Evolutionary conservation across 768 basidiomycete genomes (phyloP), one percentile per base, ranked within the genome.

Genomic region (Amanita exitialis): DNA sequence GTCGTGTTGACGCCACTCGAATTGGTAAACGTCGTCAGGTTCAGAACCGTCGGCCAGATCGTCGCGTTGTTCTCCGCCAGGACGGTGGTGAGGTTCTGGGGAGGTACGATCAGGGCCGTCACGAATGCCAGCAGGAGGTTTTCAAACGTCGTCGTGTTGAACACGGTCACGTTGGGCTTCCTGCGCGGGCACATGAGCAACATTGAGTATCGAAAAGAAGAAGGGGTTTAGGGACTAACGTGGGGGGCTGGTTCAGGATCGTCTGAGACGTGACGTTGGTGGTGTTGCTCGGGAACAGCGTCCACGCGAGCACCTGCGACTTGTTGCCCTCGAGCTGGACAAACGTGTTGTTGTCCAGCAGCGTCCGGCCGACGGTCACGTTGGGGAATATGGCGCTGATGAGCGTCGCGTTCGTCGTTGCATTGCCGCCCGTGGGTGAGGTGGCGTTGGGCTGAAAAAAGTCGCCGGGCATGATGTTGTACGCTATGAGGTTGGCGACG

Each of bases 351-450:
- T 75, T 70, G 38, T 74, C 75, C 38, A 86, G 70, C n/a, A 82
- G 65, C 0, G 85, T 82, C 36, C 81, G 75, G 1, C 80, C 82
- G 49, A 89, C 64, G 0, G 83, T 85, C 55, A 73, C 69, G 56
- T 76, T 78, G 1, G 84, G 82, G 51, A 66, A 75, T 13, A 64
- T 61, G 9, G 66, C 64, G n/a, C 72, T 67, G 8, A 65, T 53
- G 4, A 72, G 67, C 38, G 66, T 52, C 1, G 58, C 53, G n/a
- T 53, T 47, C 1, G 46, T 47, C 9, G 51, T 44, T 13, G 23
- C 51, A 7, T 52, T 52, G 8, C 44, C 52, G 1, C 39, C 37
- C 16, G 52, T 53, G 10, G 52, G 45, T 0, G 45, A 53, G 25
- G 52, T 53, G n/a, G 7, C 37, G n/a, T 52, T 52, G 18, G 51